These are phyloP conservation scores for Chalciporus sphaerocephalus DNA, from an alignment of 768 basidiomycete genomes.

Conservation along the genomic window DNA sequence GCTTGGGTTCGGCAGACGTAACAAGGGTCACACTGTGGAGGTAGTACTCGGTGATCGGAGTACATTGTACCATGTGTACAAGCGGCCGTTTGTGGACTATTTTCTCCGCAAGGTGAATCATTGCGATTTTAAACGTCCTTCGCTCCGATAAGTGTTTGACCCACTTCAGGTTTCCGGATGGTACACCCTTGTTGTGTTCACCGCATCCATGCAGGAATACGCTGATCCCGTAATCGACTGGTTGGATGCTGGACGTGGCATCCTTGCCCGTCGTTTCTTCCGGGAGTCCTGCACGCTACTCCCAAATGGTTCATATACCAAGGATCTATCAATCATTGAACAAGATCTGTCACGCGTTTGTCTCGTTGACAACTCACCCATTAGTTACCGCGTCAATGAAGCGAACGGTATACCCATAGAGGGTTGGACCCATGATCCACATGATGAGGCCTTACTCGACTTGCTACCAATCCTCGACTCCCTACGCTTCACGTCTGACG, in stretches of 20 bases:
- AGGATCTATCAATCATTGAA: conserved; percentile 86
- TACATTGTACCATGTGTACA: conserved; percentile 96
- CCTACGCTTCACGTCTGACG: conserved; percentile 92
- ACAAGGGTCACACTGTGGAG: conserved; percentile 84
- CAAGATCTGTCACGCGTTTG: conserved; percentile 89
- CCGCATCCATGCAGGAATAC: conserved; percentile 98
- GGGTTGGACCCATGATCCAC: conserved; percentile 97
- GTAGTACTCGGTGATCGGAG: conserved; percentile 85
- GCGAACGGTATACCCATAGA: conserved; percentile 99
- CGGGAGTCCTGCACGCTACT: conserved; percentile 95
- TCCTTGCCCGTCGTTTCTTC: conserved; percentile 84
- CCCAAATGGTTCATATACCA: conserved; percentile 90
- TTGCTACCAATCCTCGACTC: conserved; percentile 94
- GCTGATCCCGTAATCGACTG: conserved; percentile 99
- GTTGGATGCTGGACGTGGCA: conserved; percentile 92
- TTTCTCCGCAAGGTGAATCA: conserved; percentile 79
- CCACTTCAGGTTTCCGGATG: conserved; percentile 83
- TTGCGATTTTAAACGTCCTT: background rate
- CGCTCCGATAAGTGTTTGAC: conserved; percentile 5
- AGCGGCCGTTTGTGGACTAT: conserved; percentile 95
- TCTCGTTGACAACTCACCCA: conserved; percentile 93
- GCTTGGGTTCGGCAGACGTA: conserved; percentile 55
- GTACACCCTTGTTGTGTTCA: conserved; percentile 99
- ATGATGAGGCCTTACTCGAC: conserved; percentile 94
- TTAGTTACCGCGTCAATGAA: conserved; percentile 89